A percentile compares a stretch with the other conserved stretches of the same genome.
Evolutionary conservation across 257 asterid species (phyloP).

Genomic region (Nicotiana tomentosiformis): DNA sequence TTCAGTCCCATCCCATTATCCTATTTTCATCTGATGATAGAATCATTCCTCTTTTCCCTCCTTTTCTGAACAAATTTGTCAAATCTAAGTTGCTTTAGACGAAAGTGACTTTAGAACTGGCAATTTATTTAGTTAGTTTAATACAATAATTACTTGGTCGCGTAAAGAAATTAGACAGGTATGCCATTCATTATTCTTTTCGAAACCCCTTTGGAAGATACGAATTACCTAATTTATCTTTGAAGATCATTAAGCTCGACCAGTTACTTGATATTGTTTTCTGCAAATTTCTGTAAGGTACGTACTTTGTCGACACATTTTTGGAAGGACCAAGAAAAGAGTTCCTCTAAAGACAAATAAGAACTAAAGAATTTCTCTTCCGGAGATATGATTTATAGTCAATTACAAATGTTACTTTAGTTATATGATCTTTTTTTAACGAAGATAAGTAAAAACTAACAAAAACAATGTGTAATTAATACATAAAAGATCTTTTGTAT

Average conservation of each 20-base stretch:
- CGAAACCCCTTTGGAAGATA: neutral
- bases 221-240: neutral
- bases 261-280: neutral
- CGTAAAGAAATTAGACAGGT: neutral
- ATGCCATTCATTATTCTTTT: neutral
- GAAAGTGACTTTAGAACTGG: neutral
- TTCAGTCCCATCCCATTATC: neutral
- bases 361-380: no score
- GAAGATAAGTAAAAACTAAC: no score
- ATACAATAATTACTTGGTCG: neutral
- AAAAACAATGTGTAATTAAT: no score
- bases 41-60: neutral
- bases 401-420: no score
- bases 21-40: neutral
- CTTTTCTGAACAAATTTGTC: neutral
- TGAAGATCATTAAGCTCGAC: neutral
- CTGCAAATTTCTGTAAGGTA: neutral
- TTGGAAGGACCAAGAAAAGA: no score
- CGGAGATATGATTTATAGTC: no score
- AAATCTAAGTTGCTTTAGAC: neutral
- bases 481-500: no score
- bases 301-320: neutral
- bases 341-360: no score
- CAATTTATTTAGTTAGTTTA: neutral
- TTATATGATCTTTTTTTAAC: no score